Evolutionary conservation across 2,329 filamentous ascomycete genomes (phyloP).

Genomic region (Sporothrix globosa): DNA sequence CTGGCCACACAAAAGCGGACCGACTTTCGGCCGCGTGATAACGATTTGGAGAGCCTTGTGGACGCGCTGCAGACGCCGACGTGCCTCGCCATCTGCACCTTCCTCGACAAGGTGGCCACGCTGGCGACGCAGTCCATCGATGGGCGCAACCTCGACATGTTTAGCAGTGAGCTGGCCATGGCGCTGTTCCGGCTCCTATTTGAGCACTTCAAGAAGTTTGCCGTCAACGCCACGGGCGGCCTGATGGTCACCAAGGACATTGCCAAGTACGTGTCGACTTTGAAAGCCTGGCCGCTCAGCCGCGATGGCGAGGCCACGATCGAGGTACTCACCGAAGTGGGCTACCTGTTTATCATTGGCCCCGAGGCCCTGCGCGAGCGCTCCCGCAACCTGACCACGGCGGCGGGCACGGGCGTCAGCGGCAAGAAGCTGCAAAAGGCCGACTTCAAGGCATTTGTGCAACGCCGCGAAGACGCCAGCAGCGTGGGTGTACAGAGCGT

Average conservation of each 20-base stretch:
- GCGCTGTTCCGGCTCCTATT: slow-evolving; percentile 78
- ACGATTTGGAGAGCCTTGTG: slow-evolving; percentile 62
- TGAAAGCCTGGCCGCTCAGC: slow-evolving; percentile 78
- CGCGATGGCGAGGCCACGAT: slow-evolving; percentile 70
- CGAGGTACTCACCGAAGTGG: slow-evolving; percentile 89
- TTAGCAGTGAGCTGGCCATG: slow-evolving; percentile 81
- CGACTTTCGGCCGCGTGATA: slow-evolving; percentile 87
- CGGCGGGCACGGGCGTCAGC: slow-evolving; percentile 46
- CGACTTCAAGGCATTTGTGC: slow-evolving; percentile 81
- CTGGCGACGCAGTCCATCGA: slow-evolving; percentile 71
- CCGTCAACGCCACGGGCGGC: slow-evolving; percentile 88
- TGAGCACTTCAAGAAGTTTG: slow-evolving; percentile 92
- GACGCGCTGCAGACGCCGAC: slow-evolving; percentile 85
- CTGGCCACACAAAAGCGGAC: slow-evolving; percentile 80
- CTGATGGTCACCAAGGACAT: slow-evolving; percentile 97
- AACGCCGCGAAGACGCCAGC: slow-evolving; percentile 80
- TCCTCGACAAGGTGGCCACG: slow-evolving; percentile 70
- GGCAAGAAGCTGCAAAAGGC: slow-evolving; percentile 64
- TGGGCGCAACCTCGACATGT: slow-evolving; percentile 78
- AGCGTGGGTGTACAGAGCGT: slow-evolving; percentile 53
- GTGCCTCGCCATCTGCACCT: slow-evolving; percentile 78
- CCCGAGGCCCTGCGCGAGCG: slow-evolving; percentile 75
- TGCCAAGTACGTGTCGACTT: slow-evolving; percentile 83
- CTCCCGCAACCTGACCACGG: slow-evolving; percentile 58
- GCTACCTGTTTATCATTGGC: slow-evolving; percentile 92